A percentile compares a stretch with the other conserved stretches of the same genome.
These are phyloP conservation scores for Halenospora varia DNA, from an alignment of 495 filamentous ascomycete genomes.

Conservation along the genomic window DNA sequence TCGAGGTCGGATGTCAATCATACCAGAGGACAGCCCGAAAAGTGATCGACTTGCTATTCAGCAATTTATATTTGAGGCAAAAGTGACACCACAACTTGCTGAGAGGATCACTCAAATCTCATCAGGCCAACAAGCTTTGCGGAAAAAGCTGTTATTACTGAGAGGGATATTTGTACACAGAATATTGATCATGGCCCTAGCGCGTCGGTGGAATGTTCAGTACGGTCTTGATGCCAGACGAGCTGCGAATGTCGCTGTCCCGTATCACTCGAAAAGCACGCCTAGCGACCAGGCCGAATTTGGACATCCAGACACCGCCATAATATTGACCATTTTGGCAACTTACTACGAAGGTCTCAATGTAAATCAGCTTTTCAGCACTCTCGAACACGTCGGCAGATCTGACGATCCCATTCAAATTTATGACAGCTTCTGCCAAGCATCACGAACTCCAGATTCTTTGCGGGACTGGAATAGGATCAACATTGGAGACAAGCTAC, in stretches of 20 bases:
- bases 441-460: slow-evolving; percentile 32
- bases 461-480: slow-evolving; percentile 42
- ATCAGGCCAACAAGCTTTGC: slow-evolving; percentile 27
- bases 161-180: slow-evolving; percentile 36
- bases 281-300: slow-evolving; percentile 35
- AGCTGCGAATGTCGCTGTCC: slow-evolving; percentile 45
- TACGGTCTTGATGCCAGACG: slow-evolving; percentile 36
- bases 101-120: slow-evolving; percentile 24
- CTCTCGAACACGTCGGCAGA: slow-evolving; percentile 31
- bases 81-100: slow-evolving; percentile 14
- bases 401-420: slow-evolving; percentile 47
- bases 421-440: slow-evolving; percentile 37
- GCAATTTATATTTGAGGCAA: slow-evolving; percentile 26
- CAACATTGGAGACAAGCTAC: slow-evolving; percentile 45
- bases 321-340: slow-evolving; percentile 37
- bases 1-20: slow-evolving; percentile 19
- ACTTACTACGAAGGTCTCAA: slow-evolving; percentile 39
- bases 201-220: slow-evolving; percentile 43
- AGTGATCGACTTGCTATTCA: slow-evolving; percentile 24
- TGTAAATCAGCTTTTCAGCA: slow-evolving; percentile 29
- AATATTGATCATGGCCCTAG: slow-evolving; percentile 34
- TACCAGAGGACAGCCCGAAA: slow-evolving; percentile 24
- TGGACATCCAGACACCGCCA: slow-evolving; percentile 42
- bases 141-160: slow-evolving; percentile 34
- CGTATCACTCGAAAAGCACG: slow-evolving; percentile 37